Evolutionary conservation across 177 flowering plant species (phyloP).

Genomic region (Vitis hybrid): DNA sequence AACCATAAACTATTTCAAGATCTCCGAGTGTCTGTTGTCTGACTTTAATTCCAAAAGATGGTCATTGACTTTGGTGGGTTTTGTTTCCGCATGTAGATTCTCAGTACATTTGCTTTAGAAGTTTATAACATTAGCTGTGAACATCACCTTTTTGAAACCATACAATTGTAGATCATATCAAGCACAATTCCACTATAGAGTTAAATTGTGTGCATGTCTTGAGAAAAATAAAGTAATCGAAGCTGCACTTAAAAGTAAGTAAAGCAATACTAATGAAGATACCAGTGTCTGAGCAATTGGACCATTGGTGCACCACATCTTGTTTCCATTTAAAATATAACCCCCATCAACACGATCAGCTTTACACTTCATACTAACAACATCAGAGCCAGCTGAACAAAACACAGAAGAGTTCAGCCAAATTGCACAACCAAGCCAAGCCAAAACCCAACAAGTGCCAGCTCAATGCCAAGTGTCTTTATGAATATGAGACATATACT

Average conservation of each 20-base stretch:
- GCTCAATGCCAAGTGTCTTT: too few species aligned
- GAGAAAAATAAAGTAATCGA: background rate
- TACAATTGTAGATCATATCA: background rate
- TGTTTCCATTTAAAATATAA: slow-evolving; percentile 90
- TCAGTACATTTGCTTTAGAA: background rate
- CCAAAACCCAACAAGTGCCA: background rate
- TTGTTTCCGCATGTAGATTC: background rate
- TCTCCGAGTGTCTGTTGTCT: background rate
- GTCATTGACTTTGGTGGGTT: background rate
- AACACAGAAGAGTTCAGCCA: slow-evolving; percentile 8
- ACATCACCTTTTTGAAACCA: background rate
- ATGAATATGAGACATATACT: background rate
- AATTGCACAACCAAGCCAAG: background rate
- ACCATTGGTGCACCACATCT: slow-evolving; percentile 99
- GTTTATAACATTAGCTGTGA: background rate
- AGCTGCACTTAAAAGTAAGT: background rate
- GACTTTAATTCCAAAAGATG: too few species aligned
- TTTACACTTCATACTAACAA: slow-evolving; percentile 98
- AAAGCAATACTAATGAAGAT: slow-evolving; percentile 9
- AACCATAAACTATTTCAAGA: background rate
- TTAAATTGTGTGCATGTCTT: background rate
- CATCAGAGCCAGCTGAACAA: slow-evolving; percentile 96
- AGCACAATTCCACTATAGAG: too few species aligned
- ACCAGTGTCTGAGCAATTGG: slow-evolving; percentile 94
- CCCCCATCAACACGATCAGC: slow-evolving; percentile 94